These are phyloP conservation scores for Candida boleticola DNA, from an alignment of 805 yeast species.

Conservation along the genomic window DNA sequence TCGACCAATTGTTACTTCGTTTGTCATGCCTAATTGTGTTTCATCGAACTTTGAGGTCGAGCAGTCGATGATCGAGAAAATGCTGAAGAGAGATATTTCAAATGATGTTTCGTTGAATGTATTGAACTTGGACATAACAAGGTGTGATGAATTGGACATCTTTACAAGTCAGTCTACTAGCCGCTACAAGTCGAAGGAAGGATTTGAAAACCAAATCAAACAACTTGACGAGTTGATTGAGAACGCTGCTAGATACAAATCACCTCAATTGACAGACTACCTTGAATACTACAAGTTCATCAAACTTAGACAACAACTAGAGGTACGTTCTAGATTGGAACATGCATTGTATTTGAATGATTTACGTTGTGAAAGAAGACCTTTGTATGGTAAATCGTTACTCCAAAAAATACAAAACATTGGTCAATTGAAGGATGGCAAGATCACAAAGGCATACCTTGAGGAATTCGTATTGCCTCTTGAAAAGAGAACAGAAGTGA, in stretches of 20 bases:
- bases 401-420: slow-evolving; percentile 24
- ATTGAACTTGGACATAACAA: slow-evolving; percentile 58
- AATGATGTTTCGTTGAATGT: slow-evolving; percentile 42
- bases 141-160: slow-evolving; percentile 43
- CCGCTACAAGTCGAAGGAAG: slow-evolving; percentile 45
- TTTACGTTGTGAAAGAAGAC: slow-evolving; percentile 62
- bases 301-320: slow-evolving; percentile 51
- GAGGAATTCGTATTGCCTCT: slow-evolving; percentile 22
- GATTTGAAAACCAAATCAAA: slow-evolving; percentile 43
- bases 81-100: slow-evolving; percentile 10
- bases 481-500: slow-evolving; percentile 25
- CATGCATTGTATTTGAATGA: slow-evolving; percentile 63
- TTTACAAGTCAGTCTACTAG: slow-evolving; percentile 45
- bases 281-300: slow-evolving; percentile 59
- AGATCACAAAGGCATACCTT: slow-evolving; percentile 12
- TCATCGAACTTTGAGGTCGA: slow-evolving; percentile 44
- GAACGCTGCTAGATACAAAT: slow-evolving; percentile 17
- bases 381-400: slow-evolving; percentile 65
- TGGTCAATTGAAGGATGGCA: background rate
- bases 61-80: slow-evolving; percentile 32
- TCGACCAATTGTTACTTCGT: slow-evolving; percentile 89
- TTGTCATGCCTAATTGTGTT: slow-evolving; percentile 69
- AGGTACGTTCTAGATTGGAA: slow-evolving; percentile 49
- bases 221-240: slow-evolving; percentile 39
- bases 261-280: slow-evolving; percentile 32